Base-by-base conservation (phyloP, 495 filamentous ascomycete species). In the Neurospora sp. region DNA sequence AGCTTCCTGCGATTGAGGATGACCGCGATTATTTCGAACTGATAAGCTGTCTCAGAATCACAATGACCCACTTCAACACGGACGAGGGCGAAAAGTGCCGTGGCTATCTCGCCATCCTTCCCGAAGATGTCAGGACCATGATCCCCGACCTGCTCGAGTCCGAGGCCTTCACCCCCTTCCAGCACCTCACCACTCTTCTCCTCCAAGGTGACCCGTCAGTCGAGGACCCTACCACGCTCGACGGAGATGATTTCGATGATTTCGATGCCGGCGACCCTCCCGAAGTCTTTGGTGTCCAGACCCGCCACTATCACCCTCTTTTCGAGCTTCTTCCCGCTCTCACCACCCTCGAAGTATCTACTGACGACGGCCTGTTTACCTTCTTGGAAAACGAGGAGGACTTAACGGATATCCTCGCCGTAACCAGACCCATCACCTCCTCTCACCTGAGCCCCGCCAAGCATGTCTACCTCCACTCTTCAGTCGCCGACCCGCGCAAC, bases 381-480 rank as follows among this genome's bases (percentile, higher is more conserved):
- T 61, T 61, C 65, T 4, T 35, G 0, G 39, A 71, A 3, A 4
- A 20, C 16, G 53, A 65, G 7, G 47, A 61, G 4, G 47, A 31
- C 4, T 31, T 61, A 2, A 61, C 47, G 4, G 47, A 16, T 31
- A 6, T 12, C 71, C 42, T 40, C 38, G 20, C 69, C 27, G 27
- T 31, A 3, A 31, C 27, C 45, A 70, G 18, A 9, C 16, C 38
- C 44, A 68, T 14, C 7, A 40, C 27, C 47, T 61, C 37, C 31
- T 44, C 6, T 10, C 68, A 3, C 39, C 53, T 81, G 10, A 22
- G 6, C 38, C 44, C 59, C 6, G 69, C 78, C 70, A 61, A 44
- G 6, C 77, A 79, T 70, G 72, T 81, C 72, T 81, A 76, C 75
- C 77, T 81, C 12, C 77, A 80, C 74, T 39, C 77, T 65, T 78